phyloP scores from a whole-genome alignment of 2,329 filamentous ascomycete genomes.

The Rhinocladiella similis region DNA sequence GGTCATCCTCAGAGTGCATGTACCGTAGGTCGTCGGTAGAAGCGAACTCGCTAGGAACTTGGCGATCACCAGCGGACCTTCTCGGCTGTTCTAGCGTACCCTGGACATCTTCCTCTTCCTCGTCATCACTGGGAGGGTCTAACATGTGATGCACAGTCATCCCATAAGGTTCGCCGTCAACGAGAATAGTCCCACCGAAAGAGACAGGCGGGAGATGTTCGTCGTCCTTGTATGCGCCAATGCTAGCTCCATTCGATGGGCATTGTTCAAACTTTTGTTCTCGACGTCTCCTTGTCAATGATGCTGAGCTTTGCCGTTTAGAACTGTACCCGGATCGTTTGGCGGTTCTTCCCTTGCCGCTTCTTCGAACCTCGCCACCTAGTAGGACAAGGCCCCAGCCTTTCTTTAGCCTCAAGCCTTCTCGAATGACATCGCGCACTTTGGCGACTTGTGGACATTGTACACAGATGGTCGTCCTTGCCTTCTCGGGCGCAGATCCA shows the following conservation, averaged over 20 bases:
- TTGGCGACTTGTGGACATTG: constrained; percentile 55
- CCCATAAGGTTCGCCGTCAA: constrained; percentile 82
- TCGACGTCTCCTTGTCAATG: constrained; percentile 17
- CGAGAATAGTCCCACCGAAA: constrained; percentile 81
- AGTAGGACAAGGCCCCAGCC: constrained; percentile 62
- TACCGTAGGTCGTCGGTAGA: constrained; percentile 37
- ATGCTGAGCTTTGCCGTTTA: constrained; percentile 7
- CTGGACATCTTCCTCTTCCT: constrained; percentile 43
- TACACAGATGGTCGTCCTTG: constrained; percentile 63
- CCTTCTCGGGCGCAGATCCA: constrained; percentile 57
- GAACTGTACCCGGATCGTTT: constrained; percentile 24
- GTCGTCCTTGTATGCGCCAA: constrained; percentile 83
- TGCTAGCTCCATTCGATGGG: constrained; percentile 84
- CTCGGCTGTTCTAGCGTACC: constrained; percentile 39
- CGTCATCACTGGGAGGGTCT: constrained; percentile 62
- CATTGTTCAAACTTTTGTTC: constrained; percentile 78
- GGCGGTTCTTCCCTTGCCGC: constrained; percentile 41
- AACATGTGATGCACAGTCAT: constrained; percentile 98
- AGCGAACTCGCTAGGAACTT: constrained; percentile 32
- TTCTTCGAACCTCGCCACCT: constrained; percentile 57
- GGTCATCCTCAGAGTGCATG: constrained; percentile 39
- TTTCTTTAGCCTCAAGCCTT: constrained; percentile 56
- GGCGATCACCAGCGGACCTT: constrained; percentile 45
- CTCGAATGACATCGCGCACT: constrained; percentile 58
- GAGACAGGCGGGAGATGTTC: constrained; percentile 87